Percentiles rank a stretch among this genome's conserved stretches.
These are phyloP conservation scores for Penicillium salamii DNA, from an alignment of 495 filamentous ascomycete genomes.

Conservation along the genomic window DNA sequence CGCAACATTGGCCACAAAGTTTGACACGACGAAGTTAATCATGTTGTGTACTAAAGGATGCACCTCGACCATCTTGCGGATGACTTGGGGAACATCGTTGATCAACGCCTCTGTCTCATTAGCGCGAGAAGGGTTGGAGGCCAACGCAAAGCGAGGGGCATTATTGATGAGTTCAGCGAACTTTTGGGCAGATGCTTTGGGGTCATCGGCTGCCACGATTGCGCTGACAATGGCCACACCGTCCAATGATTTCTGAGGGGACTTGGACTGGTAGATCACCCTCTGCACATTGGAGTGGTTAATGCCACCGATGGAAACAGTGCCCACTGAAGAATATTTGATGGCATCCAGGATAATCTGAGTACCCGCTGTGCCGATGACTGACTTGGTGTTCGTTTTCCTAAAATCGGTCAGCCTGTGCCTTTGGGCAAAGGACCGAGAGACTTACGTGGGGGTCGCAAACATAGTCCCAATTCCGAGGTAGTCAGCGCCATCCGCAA, in stretches of 20 bases:
- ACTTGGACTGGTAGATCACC: slow-evolving; percentile 63
- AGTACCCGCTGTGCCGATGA: slow-evolving; percentile 79
- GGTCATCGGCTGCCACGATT: slow-evolving; percentile 70
- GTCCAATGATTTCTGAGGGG: slow-evolving; percentile 54
- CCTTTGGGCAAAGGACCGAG: not conserved
- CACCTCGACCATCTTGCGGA: slow-evolving; percentile 54
- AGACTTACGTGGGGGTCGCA: slow-evolving; percentile 70
- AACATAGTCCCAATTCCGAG: slow-evolving; percentile 86
- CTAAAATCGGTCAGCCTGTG: slow-evolving; percentile 21
- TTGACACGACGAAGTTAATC: slow-evolving; percentile 92
- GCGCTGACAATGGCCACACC: slow-evolving; percentile 90
- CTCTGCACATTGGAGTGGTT: slow-evolving; percentile 73
- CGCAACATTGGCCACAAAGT: slow-evolving; percentile 88
- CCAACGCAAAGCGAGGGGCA: slow-evolving; percentile 47
- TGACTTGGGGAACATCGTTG: slow-evolving; percentile 49
- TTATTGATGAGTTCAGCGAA: slow-evolving; percentile 50
- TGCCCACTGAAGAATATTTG: slow-evolving; percentile 41
- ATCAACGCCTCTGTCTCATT: slow-evolving; percentile 41
- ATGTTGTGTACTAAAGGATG: slow-evolving; percentile 91
- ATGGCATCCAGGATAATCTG: slow-evolving; percentile 65
- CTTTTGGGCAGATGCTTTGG: slow-evolving; percentile 55
- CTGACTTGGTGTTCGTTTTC: slow-evolving; percentile 70
- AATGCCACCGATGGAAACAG: slow-evolving; percentile 86
- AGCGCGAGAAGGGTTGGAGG: slow-evolving; percentile 13
- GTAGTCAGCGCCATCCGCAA: slow-evolving; percentile 75